Conservation (phyloP, 768 basidiomycete species). For the Trametes sanguinea region DNA sequence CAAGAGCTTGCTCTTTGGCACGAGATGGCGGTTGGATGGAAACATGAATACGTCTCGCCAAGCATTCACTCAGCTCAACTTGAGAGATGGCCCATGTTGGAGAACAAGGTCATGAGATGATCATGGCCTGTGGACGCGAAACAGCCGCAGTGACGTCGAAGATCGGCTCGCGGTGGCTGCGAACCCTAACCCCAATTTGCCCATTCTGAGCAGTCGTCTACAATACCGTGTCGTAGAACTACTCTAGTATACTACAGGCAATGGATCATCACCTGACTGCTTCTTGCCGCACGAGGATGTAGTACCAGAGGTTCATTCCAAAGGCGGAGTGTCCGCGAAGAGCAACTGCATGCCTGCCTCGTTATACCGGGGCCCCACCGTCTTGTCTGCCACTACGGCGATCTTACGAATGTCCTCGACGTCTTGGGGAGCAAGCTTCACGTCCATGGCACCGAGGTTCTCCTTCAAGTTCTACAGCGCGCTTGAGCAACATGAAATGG, state of each 20-base stretch:
- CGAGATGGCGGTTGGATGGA: not conserved
- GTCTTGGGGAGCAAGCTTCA: slow-evolving; percentile 34
- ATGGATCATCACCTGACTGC: too few species aligned
- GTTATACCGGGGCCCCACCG: not conserved
- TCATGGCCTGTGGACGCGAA: not conserved
- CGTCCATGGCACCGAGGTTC: slow-evolving; percentile 33
- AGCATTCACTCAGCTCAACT: not conserved
- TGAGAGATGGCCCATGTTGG: not conserved
- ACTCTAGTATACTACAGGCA: too few species aligned
- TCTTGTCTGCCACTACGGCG: slow-evolving; percentile 28
- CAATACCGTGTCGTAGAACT: too few species aligned
- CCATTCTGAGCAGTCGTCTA: too few species aligned
- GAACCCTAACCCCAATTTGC: not conserved
- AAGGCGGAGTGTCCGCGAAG: slow-evolving; percentile 38
- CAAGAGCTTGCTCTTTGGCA: not conserved
- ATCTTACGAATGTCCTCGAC: slow-evolving; percentile 32
- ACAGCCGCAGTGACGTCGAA: not conserved
- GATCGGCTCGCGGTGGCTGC: not conserved
- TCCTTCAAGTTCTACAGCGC: slow-evolving; percentile 35
- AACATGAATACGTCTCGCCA: slow-evolving; percentile 7
- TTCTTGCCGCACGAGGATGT: too few species aligned
- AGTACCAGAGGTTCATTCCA: not conserved
- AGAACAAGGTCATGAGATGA: not conserved
- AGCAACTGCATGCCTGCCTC: slow-evolving; percentile 15
- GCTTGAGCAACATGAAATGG: too few species aligned